phyloP scores from a whole-genome alignment of 1,284 basidiomycete species.

The Pyrrhoderma noxium region DNA sequence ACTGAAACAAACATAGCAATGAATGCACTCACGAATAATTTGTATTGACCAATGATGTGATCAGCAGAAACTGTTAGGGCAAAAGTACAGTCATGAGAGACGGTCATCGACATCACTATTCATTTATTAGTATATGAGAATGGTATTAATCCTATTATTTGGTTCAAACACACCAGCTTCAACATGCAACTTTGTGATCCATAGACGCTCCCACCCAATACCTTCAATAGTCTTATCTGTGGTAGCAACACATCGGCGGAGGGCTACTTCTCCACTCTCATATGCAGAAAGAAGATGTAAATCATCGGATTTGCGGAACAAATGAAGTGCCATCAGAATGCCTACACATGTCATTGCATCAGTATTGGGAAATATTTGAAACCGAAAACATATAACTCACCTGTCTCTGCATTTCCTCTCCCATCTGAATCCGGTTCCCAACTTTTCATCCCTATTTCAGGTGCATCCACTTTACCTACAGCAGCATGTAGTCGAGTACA shows the following conservation, averaged over 20 bases:
- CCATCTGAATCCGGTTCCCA: constrained; percentile 34
- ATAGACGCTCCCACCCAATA: constrained; percentile 63
- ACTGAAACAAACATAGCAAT: neutral
- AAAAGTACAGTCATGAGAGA: constrained; percentile 49
- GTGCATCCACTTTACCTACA: constrained; percentile 44
- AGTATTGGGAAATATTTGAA: neutral
- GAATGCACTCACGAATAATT: constrained; percentile 40
- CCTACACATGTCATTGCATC: constrained; percentile 45
- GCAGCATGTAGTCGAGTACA: constrained; percentile 69
- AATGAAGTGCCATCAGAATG: constrained; percentile 79
- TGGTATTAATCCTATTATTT: neutral
- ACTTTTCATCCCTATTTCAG: constrained; percentile 25
- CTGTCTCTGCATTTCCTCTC: constrained; percentile 36
- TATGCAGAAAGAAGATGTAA: constrained; percentile 65
- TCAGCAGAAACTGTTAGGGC: constrained; percentile 82
- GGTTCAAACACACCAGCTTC: constrained; percentile 60
- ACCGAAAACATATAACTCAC: constrained; percentile 24
- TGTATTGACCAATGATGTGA: constrained; percentile 67
- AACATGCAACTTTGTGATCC: constrained; percentile 65
- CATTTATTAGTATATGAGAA: neutral
- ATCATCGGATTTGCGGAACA: constrained; percentile 38
- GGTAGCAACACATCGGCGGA: constrained; percentile 44
- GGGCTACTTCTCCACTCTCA: constrained; percentile 72
- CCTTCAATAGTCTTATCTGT: constrained; percentile 57
- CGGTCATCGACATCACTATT: constrained; percentile 80